Conservation (phyloP, 2,329 filamentous ascomycete genomes). For the Emergomyces africanus region DNA sequence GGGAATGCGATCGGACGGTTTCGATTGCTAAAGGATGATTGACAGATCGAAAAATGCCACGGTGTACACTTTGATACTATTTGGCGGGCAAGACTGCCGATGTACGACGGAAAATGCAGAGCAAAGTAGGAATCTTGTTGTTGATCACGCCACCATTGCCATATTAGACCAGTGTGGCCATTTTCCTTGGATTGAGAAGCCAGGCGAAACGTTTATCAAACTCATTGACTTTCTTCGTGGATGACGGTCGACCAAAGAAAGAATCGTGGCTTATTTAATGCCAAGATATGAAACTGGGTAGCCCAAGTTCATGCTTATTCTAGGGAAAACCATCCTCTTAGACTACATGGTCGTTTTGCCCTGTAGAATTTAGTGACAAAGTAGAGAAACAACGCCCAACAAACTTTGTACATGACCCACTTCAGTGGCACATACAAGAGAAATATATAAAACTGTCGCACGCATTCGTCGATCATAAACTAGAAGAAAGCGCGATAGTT, state of each 20-base stretch:
- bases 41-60: constrained; percentile 12
- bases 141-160: constrained; percentile 8
- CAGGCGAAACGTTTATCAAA: constrained; percentile 6
- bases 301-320: background rate
- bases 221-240: constrained; percentile 7
- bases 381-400: background rate
- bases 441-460: background rate
- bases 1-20: constrained; percentile 8
- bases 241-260: background rate
- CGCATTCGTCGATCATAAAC: constrained; percentile 8
- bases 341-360: background rate
- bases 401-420: background rate
- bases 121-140: constrained; percentile 8
- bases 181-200: constrained; percentile 19
- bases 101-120: constrained; percentile 12
- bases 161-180: constrained; percentile 16
- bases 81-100: constrained; percentile 16
- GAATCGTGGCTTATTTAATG: background rate
- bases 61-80: constrained; percentile 17
- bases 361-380: background rate
- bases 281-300: background rate
- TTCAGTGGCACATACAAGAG: background rate
- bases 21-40: constrained; percentile 11
- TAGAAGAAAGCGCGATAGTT: background rate
- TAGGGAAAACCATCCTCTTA: background rate